Percentiles rank a stretch among this genome's conserved stretches.
Evolutionary conservation across 176 grass and related monocot species (phyloP).

Genomic region (Zizania latifolia): DNA sequence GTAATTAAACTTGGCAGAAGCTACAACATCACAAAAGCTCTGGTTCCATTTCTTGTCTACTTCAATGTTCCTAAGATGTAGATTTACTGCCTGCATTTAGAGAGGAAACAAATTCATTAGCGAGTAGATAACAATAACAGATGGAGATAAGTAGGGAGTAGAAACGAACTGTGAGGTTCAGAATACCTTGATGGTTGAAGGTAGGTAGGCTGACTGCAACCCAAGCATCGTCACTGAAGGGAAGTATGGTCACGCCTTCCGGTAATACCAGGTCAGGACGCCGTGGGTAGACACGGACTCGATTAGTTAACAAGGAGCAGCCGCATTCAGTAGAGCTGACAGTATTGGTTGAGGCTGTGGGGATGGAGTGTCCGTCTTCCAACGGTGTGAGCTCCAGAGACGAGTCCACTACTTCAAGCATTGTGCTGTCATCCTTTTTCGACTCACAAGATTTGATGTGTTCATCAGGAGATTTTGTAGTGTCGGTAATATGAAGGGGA

Average conservation of each 20-base stretch:
- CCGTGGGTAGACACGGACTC: slow-evolving; percentile 38
- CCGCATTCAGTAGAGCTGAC: neutral
- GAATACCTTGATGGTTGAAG: slow-evolving; percentile 38
- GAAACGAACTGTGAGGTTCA: neutral
- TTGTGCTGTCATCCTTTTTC: neutral
- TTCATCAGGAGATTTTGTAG: slow-evolving; percentile 12
- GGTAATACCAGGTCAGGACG: slow-evolving; percentile 36
- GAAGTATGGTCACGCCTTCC: slow-evolving; percentile 42
- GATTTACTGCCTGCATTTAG: slow-evolving; percentile 9
- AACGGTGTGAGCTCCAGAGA: neutral
- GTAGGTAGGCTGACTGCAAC: slow-evolving; percentile 54
- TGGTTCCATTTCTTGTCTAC: neutral
- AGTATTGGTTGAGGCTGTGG: neutral
- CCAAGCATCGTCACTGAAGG: slow-evolving; percentile 55
- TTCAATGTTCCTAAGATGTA: neutral
- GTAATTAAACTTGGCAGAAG: neutral
- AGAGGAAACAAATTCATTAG: slow-evolving; percentile 8
- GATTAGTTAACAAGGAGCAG: slow-evolving; percentile 36
- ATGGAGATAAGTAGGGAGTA: neutral
- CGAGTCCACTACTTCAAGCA: neutral
- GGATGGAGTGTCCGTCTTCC: neutral
- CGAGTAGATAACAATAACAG: neutral
- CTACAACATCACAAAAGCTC: neutral
- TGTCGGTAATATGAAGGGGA: slow-evolving; percentile 1
- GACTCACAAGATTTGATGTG: neutral